phyloP scores from a whole-genome alignment of 805 yeast species.

The Candida arabinofermentans region DNA sequence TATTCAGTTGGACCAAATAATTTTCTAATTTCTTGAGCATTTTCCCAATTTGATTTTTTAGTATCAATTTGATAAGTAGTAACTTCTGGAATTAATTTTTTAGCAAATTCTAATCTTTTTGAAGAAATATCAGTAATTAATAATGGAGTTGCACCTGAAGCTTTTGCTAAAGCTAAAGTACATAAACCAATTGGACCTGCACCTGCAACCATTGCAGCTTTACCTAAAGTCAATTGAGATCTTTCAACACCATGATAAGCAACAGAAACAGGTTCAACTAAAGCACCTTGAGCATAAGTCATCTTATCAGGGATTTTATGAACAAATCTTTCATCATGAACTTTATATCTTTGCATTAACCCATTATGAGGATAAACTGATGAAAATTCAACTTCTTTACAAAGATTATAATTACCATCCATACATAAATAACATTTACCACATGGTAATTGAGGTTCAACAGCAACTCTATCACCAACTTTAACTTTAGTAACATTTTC shows the following conservation, averaged over 20 bases:
- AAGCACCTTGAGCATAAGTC: constrained; percentile 50
- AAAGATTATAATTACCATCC: constrained; percentile 39
- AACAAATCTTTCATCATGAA: constrained; percentile 31
- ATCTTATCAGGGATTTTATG: constrained; percentile 38
- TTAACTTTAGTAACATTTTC: constrained; percentile 41
- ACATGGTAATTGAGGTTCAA: constrained; percentile 56
- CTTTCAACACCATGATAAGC: constrained; percentile 49
- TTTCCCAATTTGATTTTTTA: constrained; percentile 30
- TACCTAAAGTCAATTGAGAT: constrained; percentile 44
- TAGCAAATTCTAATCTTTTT: constrained; percentile 44
- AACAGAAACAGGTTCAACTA: constrained; percentile 53
- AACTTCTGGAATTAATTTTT: constrained; percentile 42
- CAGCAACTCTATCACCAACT: constrained; percentile 45
- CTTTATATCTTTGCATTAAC: constrained; percentile 35
- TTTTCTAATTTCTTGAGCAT: constrained; percentile 35
- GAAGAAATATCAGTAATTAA: constrained; percentile 46
- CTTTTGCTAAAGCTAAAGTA: constrained; percentile 43
- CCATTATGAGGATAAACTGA: constrained; percentile 38
- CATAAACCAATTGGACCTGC: constrained; percentile 61
- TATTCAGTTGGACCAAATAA: constrained; percentile 34
- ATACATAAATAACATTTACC: constrained; percentile 35
- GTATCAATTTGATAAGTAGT: constrained; percentile 40
- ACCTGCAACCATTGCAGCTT: constrained; percentile 46
- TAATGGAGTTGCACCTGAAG: constrained; percentile 51
- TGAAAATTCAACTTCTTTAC: constrained; percentile 35